Percentiles rank a stretch among this genome's conserved stretches.
Evolutionary conservation across 208 protist genomes (phyloP).

Genomic region (Sergeia podlipaevii): DNA sequence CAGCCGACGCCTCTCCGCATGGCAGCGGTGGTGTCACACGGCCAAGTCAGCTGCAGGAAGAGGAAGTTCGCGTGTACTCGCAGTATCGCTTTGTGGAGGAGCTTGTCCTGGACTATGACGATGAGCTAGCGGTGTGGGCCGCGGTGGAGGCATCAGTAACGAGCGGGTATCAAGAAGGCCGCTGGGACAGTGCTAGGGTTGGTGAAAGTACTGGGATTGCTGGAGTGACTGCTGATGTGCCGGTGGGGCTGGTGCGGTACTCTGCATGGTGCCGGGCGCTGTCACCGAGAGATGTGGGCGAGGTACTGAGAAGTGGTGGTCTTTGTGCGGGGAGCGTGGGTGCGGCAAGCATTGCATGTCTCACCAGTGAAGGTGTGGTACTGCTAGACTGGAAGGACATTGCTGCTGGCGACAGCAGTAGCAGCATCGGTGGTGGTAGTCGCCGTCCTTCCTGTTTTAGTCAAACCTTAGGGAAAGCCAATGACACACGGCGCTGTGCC

Average conservation of each 20-base stretch:
- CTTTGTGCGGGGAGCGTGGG: too few relatives aligned
- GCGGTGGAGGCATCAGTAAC: too few relatives aligned
- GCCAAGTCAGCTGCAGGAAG: not conserved
- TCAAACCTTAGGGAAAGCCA: too few relatives aligned
- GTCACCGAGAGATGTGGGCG: too few relatives aligned
- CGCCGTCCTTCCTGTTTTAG: too few relatives aligned
- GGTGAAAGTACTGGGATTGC: too few relatives aligned
- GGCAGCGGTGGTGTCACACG: not conserved
- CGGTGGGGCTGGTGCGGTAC: too few relatives aligned
- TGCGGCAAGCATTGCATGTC: too few relatives aligned
- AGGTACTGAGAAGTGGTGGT: too few relatives aligned
- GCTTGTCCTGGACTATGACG: slow-evolving; percentile 52
- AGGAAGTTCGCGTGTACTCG: slow-evolving; percentile 15
- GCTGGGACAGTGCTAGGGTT: too few relatives aligned
- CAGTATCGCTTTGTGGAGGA: slow-evolving; percentile 66
- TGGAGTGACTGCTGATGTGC: too few relatives aligned
- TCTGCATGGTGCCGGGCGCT: too few relatives aligned
- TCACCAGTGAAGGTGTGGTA: slow-evolving; percentile 1
- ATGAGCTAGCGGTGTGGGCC: slow-evolving; percentile 25
- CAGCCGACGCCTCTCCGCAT: not conserved
- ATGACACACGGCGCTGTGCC: slow-evolving; percentile 4
- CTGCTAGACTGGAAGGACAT: not conserved
- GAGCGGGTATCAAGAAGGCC: not conserved
- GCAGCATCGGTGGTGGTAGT: not conserved
- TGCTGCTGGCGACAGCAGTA: not conserved